Base-by-base conservation (phyloP, 2,329 filamentous ascomycete species). In the Ophiostoma ulmi region DNA sequence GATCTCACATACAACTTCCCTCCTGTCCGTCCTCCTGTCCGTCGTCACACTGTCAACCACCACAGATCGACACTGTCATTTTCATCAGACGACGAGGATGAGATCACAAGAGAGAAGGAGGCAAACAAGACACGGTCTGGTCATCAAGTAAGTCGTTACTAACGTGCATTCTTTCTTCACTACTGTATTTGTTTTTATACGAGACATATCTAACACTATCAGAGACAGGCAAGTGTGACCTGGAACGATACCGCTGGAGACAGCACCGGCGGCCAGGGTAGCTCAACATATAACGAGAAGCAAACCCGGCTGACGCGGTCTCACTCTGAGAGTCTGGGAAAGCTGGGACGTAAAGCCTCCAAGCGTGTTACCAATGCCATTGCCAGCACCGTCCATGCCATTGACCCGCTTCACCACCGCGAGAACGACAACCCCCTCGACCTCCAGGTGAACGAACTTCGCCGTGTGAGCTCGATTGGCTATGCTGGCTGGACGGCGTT, bases 351-450 rank as follows among this genome's bases (percentile, higher is more conserved):
- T 11, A n/a, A 35, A 22, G 63, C 63, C 13, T 65, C 63, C 20
- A 35, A 35, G 17, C 63, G 63, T 13, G 63, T 65, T n/a, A 10
- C 17, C 20, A 39, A 39, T 39, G 63, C 63, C 10, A 39, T 39
- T 38, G 7, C 17, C 63, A 22, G 1, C 36, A 39, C 36, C 63
- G n/a, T 65, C 26, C 63, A 65, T 20, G 63, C 63, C 36, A 38
- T 65, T n/a, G 63, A 65, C 63, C 63, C 63, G 3, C 13, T 35
- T 6, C 63, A 26, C 17, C 63, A 17, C 6, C 35, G 63, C 20
- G 63, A 65, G 26, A 63, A 63, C 26, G 58, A 35, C 61, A 64
- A 64, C 36, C 63, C 63, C 17, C 63, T 38, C 36, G 63, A 65
- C 31, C 20, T 65, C 6, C 35, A 65, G 36, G 31, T 65, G 17